Base-by-base conservation (phyloP, 352 stramenopile genomes). In the Pythium rishiriense region DNA sequence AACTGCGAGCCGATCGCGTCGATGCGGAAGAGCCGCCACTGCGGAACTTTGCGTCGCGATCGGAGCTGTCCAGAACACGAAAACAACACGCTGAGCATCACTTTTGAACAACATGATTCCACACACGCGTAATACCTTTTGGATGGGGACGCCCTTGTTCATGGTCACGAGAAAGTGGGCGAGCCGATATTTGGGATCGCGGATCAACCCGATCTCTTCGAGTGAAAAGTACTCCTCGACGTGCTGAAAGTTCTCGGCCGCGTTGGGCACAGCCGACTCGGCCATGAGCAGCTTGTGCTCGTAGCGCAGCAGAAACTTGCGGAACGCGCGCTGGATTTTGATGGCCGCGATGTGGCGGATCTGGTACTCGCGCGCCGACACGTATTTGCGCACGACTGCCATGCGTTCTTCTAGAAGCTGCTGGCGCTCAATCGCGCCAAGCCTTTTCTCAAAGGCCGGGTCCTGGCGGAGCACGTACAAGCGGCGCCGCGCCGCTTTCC, bases 131-230 rank as follows among this genome's bases (percentile, higher is more conserved):
- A n/a, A n/a, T 21, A 87, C 58, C 62, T 88, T 89, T 28, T 81
- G 72, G 43, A 91, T 77, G 19, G 82, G 75, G 3, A 91, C 73
- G 25, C 79, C 82, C 24, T 81, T 83, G 26, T 80, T 69, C 71
- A 91, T 78, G 17, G 78, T 87, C 48, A 79, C 71, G 17, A 91
- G 66, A 43, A 91, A 87, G 48, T 89, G 78, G 10, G 79, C 79
- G 31, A 88, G 68, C 1, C 74, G 75, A 29, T 76, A 63, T 22
- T 65, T 68, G 19, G 64, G 28, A 33, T 85, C 74, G 2, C 71
- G 62, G 24, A 91, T 72, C 45, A 89, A 45, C 0, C 72, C 74
- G 22, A 91, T 75, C 58, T 91, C 82, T 46, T 85, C 78, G 0
- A 91, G 73, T 26, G 79, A 83, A 24, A 87, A 75, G 62, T 85